Base-by-base conservation (phyloP, 495 filamentous ascomycete species). In the Xylaria bambusicola region DNA sequence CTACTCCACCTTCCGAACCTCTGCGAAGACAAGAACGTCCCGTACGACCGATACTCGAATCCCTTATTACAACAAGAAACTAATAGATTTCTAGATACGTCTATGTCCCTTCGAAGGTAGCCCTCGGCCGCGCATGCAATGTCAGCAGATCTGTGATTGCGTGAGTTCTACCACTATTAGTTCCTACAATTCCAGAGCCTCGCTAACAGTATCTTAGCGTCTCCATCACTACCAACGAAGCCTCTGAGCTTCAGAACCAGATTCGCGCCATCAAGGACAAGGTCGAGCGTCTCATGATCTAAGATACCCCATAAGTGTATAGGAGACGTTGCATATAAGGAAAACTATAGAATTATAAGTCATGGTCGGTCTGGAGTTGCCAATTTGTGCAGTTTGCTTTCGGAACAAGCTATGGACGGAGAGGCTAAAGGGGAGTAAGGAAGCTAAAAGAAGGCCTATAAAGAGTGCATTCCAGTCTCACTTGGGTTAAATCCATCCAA, bases 211-310 rank as follows among this genome's bases (percentile, higher is more conserved):
- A 10, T 17, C 12, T 15, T 2, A 60, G 57, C 40, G 87, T 85
- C 38, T 87, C 83, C 61, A 93, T 97, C 68, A 96, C 91, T 36
- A 92, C 89, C 65, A 98, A 97, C 81, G 94, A 97, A 77, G 91
- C 89, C 13, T 88, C 83, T 56, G 94, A 97, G 70, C 80, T 98
- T 29, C 87, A 86, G 75, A 80, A 80, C 62, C 90, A 94, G 82
- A 97, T 98, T 73, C 79, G 88, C 58, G 75, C 81, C 45, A 75
- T 98, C 67, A 96, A 93, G 82, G 88, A 93, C 73, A 94, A 97
- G 87, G 91, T 98, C 41, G 94, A 98, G 82, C 84, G 94, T 67
- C 82, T 97, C 55, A 91, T 93, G 85, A 95, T 98, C 77, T 98
- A 91, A 86, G 70, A 66, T 62, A 63, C 62, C 60, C 35, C 26